Base-by-base conservation (phyloP, 345 rosid genomes). In the Eucalyptus regnans region DNA sequence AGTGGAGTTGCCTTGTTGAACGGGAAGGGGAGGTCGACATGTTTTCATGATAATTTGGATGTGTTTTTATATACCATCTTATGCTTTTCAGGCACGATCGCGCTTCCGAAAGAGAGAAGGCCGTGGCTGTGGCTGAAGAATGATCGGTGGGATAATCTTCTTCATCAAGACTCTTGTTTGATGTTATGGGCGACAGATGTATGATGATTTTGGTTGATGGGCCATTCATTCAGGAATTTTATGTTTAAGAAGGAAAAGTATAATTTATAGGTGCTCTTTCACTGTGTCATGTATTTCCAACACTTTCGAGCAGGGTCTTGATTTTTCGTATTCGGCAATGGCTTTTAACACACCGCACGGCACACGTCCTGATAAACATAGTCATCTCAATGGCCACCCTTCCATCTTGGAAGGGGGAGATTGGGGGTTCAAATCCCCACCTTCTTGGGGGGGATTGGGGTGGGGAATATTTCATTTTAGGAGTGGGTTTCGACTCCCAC, bases 81-180 rank as follows among this genome's bases (percentile, higher is more conserved):
- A 23, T 58, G 71, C 88, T 86, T 88, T 27, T 58, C 95, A 96
- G 99, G 95, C 93, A 93, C 66, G 98, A 96, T 88, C 93, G 92
- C 83, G 92, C 49, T 37, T 37, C 95, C 13, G 62, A 87, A 80
- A 49, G 56, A 9, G 27, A 87, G n/a, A 92, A 91, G 91, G 86
- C 88, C 62, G 91, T 93, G 86, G 89, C 89, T 23, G 94, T 91
- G 64, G 85, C 89, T 87, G 94, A 92, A 51, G 95, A 92, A 93
- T 93, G 91, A 76, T 12, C 83, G 7, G 27, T 20, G 48, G 27
- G 4, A 20, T 20, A 5, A 25, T 11, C 48, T 76, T 76, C 83
- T 76, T 76, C 83, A 52, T 52, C 3, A 52, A 18, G 27, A 43
- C 3, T 76, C 83, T 41, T 37, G 83, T 6, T 76, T 37, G 48